phyloP scores from a whole-genome alignment of 169 alveolate genomes.

The Cryptosporidium sp. region DNA sequence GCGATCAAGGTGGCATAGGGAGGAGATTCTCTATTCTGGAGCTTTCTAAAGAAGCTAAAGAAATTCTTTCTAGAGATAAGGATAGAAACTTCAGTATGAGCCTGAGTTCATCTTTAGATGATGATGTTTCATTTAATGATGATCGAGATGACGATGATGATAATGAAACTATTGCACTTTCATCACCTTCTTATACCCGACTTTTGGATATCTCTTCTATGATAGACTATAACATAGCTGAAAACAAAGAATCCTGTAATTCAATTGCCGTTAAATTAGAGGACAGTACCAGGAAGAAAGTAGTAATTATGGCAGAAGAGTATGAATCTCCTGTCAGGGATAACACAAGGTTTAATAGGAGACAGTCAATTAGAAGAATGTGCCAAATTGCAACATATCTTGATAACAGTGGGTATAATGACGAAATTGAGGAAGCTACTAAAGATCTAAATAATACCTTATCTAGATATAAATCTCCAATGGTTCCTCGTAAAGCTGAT shows the following conservation, averaged over 20 bases:
- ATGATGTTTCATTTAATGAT: neutral
- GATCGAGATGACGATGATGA: constrained; percentile 25
- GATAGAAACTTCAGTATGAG: neutral
- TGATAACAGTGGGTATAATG: constrained; percentile 6
- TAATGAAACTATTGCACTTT: constrained; percentile 58
- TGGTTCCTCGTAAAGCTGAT: neutral
- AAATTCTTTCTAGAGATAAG: constrained; percentile 20
- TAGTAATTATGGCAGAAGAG: constrained; percentile 39
- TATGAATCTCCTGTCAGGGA: constrained; percentile 16
- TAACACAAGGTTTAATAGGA: constrained; percentile 31
- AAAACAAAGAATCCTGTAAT: neutral
- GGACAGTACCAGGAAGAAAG: constrained; percentile 12
- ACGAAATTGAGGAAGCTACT: neutral
- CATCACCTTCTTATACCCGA: constrained; percentile 70
- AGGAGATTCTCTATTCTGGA: constrained; percentile 8
- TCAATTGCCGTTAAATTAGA: neutral
- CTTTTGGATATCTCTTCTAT: constrained; percentile 29
- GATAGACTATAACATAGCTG: neutral
- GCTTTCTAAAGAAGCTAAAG: constrained; percentile 58
- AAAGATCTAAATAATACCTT: neutral
- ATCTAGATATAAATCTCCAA: constrained; percentile 8
- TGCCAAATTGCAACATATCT: constrained; percentile 67
- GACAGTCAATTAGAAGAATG: constrained; percentile 69
- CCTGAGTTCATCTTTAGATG: neutral
- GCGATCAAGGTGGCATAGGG: neutral